phyloP scores from a whole-genome alignment of 306 rosid species.

The Trichosanthes cucumerina region DNA sequence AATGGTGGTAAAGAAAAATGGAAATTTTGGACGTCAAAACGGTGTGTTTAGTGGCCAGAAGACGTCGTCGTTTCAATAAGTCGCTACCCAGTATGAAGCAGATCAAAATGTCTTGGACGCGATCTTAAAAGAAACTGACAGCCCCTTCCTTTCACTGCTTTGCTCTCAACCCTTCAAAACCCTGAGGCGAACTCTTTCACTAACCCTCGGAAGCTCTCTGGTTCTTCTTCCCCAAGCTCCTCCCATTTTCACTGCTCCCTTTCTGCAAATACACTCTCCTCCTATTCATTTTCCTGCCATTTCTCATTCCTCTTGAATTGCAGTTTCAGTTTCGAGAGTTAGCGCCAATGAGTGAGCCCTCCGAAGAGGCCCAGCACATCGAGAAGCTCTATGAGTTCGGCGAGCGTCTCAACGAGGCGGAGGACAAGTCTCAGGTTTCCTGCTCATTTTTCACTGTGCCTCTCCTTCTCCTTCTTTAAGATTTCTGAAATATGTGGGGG shows the following conservation, averaged over 20 bases:
- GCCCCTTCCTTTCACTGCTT: neutral
- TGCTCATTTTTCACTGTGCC: neutral
- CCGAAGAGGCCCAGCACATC: slow-evolving; percentile 61
- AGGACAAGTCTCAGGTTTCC: slow-evolving; percentile 76
- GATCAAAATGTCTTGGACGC: neutral
- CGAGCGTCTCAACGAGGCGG: slow-evolving; percentile 77
- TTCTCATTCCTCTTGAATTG: neutral
- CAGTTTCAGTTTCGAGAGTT: neutral
- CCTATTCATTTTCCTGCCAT: neutral
- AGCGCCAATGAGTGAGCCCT: slow-evolving; percentile 49
- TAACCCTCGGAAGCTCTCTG: neutral
- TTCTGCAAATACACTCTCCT: neutral
- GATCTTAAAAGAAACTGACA: neutral
- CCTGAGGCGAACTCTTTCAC: neutral
- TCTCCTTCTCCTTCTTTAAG: slow-evolving; percentile 2
- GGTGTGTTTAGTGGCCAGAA: neutral
- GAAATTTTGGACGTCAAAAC: neutral
- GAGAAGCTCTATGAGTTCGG: slow-evolving; percentile 90
- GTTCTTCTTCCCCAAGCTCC: neutral
- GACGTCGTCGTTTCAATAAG: slow-evolving; percentile 3
- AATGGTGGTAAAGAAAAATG: neutral
- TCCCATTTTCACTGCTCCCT: neutral
- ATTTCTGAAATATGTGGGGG: neutral
- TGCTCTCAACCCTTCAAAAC: slow-evolving; percentile 4
- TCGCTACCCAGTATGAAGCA: neutral